A percentile compares a stretch with the other conserved stretches of the same genome.
phyloP scores from a whole-genome alignment of 1,284 basidiomycete genomes.

The Melampsora abietis-canadensis region DNA sequence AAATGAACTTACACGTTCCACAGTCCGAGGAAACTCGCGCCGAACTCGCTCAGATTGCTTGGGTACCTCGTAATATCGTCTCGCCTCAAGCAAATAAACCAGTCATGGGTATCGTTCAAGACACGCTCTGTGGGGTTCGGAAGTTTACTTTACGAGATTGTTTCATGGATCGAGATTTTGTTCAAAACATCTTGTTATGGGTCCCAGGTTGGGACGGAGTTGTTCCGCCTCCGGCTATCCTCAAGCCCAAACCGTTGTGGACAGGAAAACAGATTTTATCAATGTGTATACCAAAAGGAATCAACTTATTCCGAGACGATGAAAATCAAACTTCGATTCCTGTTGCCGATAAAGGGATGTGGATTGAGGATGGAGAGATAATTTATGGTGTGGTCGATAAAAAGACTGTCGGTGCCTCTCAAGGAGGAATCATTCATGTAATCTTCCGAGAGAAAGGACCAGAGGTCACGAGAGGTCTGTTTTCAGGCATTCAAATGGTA shows the following conservation, averaged over 20 bases:
- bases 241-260: slow-evolving; percentile 97
- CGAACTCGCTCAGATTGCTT: slow-evolving; percentile 94
- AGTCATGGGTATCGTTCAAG: slow-evolving; percentile 99
- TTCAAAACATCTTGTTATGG: slow-evolving; percentile 97
- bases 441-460: slow-evolving; percentile 97
- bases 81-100: slow-evolving; percentile 99
- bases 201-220: slow-evolving; percentile 94
- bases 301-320: slow-evolving; percentile 81
- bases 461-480: slow-evolving; percentile 83
- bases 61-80: slow-evolving; percentile 98
- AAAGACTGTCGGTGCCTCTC: slow-evolving; percentile 92
- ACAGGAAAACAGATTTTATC: slow-evolving; percentile 95
- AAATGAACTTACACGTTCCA: slow-evolving; percentile 99
- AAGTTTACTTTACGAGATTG: slow-evolving; percentile 94
- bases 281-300: slow-evolving; percentile 88
- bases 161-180: slow-evolving; percentile 87
- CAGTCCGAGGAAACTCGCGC: slow-evolving; percentile 99
- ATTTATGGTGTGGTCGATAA: slow-evolving; percentile 95
- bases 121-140: slow-evolving; percentile 93
- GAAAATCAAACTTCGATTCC: slow-evolving; percentile 78
- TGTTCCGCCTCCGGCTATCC: slow-evolving; percentile 85
- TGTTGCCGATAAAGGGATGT: slow-evolving; percentile 84
- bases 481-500: slow-evolving; percentile 88
- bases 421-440: slow-evolving; percentile 92
- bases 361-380: slow-evolving; percentile 96